Evolutionary conservation across 2,329 filamentous ascomycete genomes (phyloP), one percentile per base, ranked within the genome.

Genomic region (Trichothecium roseum): DNA sequence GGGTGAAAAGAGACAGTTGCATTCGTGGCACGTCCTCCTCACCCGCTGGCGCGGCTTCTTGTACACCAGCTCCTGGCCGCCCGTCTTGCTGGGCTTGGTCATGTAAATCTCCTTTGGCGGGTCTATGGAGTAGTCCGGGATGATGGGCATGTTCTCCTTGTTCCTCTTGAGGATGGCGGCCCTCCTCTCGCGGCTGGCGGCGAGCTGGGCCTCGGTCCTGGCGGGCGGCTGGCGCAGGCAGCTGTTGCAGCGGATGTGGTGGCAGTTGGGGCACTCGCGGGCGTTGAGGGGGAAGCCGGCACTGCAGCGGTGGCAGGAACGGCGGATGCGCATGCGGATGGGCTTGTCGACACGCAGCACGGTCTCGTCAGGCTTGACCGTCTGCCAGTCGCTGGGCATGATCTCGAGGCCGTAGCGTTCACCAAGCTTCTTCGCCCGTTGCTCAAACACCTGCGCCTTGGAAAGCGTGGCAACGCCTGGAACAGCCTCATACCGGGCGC

Each of bases 231-330:
- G 75, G 37, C 84, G 77, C 18, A 77, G 74, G 55, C 88, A 95
- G 50, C 82, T 78, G 51, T 75, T 81, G 72, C 88, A 95, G 45
- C 84, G 76, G 32, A 67, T 66, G 60, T 95, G 88, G 46, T 82
- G 71, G 63, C 88, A 95, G 45, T 74, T 74, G 44, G 69, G 58
- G 59, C 88, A 94, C 40, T 81, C 68, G 60, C 81, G 86, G 48
- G 80, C 74, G 15, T 72, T 58, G 20, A 24, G 20, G 37, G 81
- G 79, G 54, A 89, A 94, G 17, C 73, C 72, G 12, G 80, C 74
- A 39, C 78, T 73, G 63, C 88, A 95, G 45, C 74, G 70, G 59
- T 94, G 88, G 58, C 88, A 95, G 42, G 73, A 79, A 45, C 80
- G 75, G 54, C 84, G 81, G 36, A 87, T 74, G 36, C 83, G 77